Evolutionary conservation across 164 flowering plant genomes (phyloP).

Genomic region (Macadamia tetraphylla): DNA sequence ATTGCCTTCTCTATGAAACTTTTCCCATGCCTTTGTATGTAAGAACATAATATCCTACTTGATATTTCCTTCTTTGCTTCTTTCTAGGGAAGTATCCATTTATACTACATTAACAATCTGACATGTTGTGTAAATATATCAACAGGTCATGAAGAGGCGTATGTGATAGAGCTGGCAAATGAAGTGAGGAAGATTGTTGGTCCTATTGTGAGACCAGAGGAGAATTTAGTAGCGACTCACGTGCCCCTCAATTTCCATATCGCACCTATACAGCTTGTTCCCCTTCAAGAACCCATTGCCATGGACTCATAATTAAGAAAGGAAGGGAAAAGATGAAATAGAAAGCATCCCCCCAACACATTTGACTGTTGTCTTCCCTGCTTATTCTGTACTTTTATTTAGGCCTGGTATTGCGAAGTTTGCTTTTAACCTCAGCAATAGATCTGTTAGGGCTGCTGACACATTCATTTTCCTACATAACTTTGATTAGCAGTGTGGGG

Average conservation of each 20-base stretch:
- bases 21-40: neutral
- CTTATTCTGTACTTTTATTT: no score
- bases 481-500: no score
- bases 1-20: neutral
- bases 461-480: no score
- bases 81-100: neutral
- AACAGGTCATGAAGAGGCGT: conserved; percentile 82
- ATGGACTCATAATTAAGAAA: conserved; percentile 33
- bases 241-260: conserved; percentile 32
- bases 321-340: neutral
- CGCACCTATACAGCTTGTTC: conserved; percentile 36
- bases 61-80: no score
- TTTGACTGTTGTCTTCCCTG: no score
- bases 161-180: conserved; percentile 76
- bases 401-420: no score
- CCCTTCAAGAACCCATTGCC: conserved; percentile 53
- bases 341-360: neutral
- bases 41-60: no score
- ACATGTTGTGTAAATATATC: neutral
- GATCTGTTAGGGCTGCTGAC: no score
- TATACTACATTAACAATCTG: neutral
- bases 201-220: conserved; percentile 23
- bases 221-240: conserved; percentile 26
- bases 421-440: no score
- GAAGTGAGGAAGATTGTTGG: conserved; percentile 83